phyloP scores from a whole-genome alignment of 495 filamentous ascomycete genomes.

The Penicillium argentinense region DNA sequence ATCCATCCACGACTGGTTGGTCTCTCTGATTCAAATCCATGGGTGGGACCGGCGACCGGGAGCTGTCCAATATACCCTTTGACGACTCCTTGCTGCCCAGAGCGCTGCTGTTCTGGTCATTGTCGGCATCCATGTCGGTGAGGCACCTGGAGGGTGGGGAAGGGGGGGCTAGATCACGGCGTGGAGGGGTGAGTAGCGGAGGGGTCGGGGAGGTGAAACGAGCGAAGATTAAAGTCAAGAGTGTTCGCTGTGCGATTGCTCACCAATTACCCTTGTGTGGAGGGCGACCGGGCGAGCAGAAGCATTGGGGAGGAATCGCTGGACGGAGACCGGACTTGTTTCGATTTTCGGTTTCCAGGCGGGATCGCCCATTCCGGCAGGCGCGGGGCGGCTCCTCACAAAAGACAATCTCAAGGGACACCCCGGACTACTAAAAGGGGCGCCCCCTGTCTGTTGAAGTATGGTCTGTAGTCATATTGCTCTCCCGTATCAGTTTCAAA shows the following conservation, averaged over 20 bases:
- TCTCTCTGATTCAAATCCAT: slow-evolving; percentile 20
- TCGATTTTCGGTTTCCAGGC: not conserved
- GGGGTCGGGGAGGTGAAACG: not conserved
- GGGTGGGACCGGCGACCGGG: slow-evolving; percentile 6
- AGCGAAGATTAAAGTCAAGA: not conserved
- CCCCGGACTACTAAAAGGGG: no score
- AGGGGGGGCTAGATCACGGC: no score
- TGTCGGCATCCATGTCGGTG: slow-evolving; percentile 22
- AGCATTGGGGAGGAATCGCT: not conserved
- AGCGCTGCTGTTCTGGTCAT: slow-evolving; percentile 36
- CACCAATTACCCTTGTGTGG: not conserved
- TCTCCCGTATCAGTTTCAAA: no score
- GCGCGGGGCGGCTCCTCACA: not conserved
- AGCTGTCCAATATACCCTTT: slow-evolving; percentile 14
- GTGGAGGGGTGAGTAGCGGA: slow-evolving; percentile 3
- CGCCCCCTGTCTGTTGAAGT: no score
- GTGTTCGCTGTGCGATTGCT: not conserved
- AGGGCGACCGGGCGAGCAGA: not conserved
- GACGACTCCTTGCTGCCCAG: slow-evolving; percentile 27
- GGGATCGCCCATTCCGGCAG: not conserved
- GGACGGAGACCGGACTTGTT: no score
- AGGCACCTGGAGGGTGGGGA: not conserved
- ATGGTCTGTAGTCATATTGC: no score
- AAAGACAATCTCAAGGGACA: no score
- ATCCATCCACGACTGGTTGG: slow-evolving; percentile 10